phyloP scores from a whole-genome alignment of 78 protist species.

The Dictyostelium firmibasis region DNA sequence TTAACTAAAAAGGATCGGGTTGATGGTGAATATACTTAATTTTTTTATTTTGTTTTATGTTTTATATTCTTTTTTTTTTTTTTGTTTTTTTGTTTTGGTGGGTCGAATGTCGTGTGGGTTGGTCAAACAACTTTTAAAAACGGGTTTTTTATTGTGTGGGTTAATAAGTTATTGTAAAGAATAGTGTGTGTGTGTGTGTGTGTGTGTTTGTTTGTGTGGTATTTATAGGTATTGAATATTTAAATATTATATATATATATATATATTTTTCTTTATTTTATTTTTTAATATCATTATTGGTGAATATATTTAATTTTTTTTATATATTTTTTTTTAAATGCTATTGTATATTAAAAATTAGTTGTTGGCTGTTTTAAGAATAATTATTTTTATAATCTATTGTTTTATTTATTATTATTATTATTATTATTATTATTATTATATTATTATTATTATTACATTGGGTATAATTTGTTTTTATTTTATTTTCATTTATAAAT shows the following conservation, averaged over 20 bases:
- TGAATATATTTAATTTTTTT: not conserved
- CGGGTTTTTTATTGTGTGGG: not conserved
- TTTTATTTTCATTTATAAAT: not conserved
- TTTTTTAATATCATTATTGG: not conserved
- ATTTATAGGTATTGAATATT: not conserved
- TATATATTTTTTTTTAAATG: not conserved
- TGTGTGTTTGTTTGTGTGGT: not conserved
- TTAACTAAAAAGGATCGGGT: not conserved
- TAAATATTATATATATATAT: not conserved
- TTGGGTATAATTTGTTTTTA: not conserved
- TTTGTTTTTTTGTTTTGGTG: not conserved
- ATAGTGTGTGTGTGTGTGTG: not conserved
- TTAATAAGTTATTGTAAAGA: no score
- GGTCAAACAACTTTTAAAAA: not conserved
- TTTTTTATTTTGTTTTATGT: not conserved
- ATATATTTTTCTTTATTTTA: not conserved
- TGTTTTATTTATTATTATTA: not conserved
- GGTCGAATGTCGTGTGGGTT: not conserved
- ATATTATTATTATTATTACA: not conserved
- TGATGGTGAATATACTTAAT: not conserved
- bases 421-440: not conserved
- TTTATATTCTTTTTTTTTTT: no score
- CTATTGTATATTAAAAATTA: not conserved
- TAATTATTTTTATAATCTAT: not conserved
- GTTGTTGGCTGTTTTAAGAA: not conserved